Evolutionary conservation across 2,329 filamentous ascomycete genomes (phyloP).

Genomic region (Escovopsis sp.): DNA sequence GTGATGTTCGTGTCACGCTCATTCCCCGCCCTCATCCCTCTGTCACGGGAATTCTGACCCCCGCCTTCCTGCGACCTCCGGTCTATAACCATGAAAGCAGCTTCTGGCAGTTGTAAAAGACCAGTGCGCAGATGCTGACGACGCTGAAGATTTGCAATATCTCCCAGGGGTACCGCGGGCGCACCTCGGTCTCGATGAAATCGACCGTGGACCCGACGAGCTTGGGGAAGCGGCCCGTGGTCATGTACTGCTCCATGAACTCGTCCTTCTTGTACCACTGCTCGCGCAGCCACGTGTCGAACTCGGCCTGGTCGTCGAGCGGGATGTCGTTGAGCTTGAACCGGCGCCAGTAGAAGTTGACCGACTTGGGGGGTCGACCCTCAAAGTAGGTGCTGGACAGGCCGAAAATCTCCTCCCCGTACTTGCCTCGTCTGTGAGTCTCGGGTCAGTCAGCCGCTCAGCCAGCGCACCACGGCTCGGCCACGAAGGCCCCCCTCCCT

Average conservation of each 20-base stretch:
- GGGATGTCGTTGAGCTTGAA: conserved; percentile 73
- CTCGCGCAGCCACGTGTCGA: conserved; percentile 72
- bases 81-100: conserved; percentile 11
- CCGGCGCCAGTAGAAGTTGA: conserved; percentile 92
- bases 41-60: background rate
- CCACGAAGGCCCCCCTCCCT: no score
- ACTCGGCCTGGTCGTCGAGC: conserved; percentile 54
- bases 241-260: conserved; percentile 68
- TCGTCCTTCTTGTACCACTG: conserved; percentile 89
- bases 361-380: conserved; percentile 79
- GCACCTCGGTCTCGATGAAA: conserved; percentile 45
- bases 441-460: conserved; percentile 1
- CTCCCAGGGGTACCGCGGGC: conserved; percentile 38
- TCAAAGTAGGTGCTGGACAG: conserved; percentile 77
- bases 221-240: conserved; percentile 66
- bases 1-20: background rate
- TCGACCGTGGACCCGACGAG: conserved; percentile 35
- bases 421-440: conserved; percentile 50
- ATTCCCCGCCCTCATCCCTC: background rate
- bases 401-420: conserved; percentile 83
- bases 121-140: conserved; percentile 27
- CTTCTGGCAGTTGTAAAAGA: conserved; percentile 25
- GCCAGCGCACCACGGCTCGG: no score
- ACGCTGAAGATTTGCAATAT: conserved; percentile 40
- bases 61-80: background rate